Base-by-base conservation (phyloP, 768 basidiomycete species). In the Leucosporidium yakuticum region DNA sequence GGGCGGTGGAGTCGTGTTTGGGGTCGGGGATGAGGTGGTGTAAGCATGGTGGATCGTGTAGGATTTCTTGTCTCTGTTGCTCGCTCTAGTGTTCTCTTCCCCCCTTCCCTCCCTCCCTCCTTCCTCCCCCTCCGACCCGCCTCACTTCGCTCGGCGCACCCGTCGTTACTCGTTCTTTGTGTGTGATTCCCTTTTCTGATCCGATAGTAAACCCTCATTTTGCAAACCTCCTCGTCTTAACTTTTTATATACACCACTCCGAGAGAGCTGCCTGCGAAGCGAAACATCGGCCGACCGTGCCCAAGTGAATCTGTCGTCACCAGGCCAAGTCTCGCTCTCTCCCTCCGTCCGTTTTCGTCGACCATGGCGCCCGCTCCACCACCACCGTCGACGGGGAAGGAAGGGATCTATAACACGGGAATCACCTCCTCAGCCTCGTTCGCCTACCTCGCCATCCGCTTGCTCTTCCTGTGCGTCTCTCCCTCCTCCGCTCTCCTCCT, bases 381-480 rank as follows among this genome's bases (percentile, higher is more conserved):
- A 44, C 39, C 39, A 6, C 34, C 34, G 34, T 12, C 34, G 34
- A 12, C 5, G 34, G 12, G 34, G 39, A 44, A 44, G 14, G 39
- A 44, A 44, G 39, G 17, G 39, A 44, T 44, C 39, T 44, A 44
- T 15, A 44, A 44, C 14, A 44, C 39, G 14, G 39, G 39, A 8
- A 44, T 44, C 14, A 44, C 39, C 27, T 62, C 65, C 8, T 20
- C 27, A 1, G 62, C 71, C 11, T 62, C 68, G 2, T 55, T 63
- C 11, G 62, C 68, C n/a, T 73, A 69, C 51, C 34, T 69, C 34
- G 32, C 60, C 8, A 69, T 72, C 53, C 51, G 65, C 17, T 64
- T 56, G 65, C 63, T 73, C 4, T 73, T 73, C 65, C 49, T 49
- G 61, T 62, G 20, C 48, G 61, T n/a, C 39, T n/a, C 39, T 34